A percentile compares a stretch with the other conserved stretches of the same genome.
Evolutionary conservation across 129 eudicot genomes (phyloP).

Genomic region (Dittrichia graveolens): DNA sequence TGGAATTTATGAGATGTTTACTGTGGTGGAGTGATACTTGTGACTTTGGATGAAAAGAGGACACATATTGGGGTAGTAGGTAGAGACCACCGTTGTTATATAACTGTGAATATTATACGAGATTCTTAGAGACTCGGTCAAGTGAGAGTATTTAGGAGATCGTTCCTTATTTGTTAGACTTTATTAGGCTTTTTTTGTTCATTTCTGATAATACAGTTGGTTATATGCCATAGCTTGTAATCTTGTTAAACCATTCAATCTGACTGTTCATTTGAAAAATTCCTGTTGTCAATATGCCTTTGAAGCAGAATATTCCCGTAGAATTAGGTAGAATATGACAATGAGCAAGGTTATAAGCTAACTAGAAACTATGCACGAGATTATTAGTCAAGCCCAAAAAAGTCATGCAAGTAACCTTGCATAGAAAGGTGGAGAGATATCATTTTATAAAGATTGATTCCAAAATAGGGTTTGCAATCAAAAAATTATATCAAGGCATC

Average conservation of each 20-base stretch:
- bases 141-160: not conserved
- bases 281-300: not conserved
- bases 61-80: not conserved
- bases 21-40: no score
- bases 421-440: not conserved
- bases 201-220: not conserved
- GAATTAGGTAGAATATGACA: not conserved
- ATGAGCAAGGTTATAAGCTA: slow-evolving; percentile 1
- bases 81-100: not conserved
- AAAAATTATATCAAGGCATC: not conserved
- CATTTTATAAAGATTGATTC: not conserved
- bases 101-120: not conserved
- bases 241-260: slow-evolving; percentile 10
- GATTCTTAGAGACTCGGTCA: not conserved
- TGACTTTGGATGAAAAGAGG: not conserved
- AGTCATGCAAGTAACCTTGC: no score
- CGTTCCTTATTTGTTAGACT: slow-evolving; percentile 23
- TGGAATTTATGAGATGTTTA: slow-evolving; percentile 1
- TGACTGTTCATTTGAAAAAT: not conserved
- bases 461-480: not conserved
- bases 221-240: not conserved
- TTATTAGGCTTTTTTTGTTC: not conserved
- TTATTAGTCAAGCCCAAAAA: no score
- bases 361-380: not conserved
- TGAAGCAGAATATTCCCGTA: not conserved